A percentile compares a stretch with the other conserved stretches of the same genome.
phyloP scores from a whole-genome alignment of 1,284 basidiomycete species.

The Mycena citricolor region DNA sequence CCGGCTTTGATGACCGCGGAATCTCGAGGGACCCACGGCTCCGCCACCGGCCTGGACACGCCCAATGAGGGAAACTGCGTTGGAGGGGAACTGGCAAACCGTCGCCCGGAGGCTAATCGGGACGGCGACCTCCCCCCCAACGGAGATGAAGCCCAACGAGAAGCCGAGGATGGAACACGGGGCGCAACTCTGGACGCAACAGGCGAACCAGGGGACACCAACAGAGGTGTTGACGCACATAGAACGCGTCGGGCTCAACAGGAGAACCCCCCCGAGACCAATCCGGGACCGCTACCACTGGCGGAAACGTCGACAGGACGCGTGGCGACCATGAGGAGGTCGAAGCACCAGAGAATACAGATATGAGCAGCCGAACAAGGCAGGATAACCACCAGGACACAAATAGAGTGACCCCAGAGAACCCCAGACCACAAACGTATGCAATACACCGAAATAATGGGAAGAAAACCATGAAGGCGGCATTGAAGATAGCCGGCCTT shows the following conservation, averaged over 20 bases:
- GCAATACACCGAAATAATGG: too few relatives aligned
- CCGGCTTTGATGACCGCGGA: not conserved
- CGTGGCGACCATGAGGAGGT: too few relatives aligned
- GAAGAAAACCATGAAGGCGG: constrained; percentile 12
- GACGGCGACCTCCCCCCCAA: not conserved
- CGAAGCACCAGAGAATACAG: too few relatives aligned
- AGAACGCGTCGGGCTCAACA: not conserved
- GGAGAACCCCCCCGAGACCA: constrained; percentile 1
- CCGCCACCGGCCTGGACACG: not conserved
- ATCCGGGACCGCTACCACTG: not conserved
- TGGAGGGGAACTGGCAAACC: constrained; percentile 8
- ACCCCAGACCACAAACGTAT: too few relatives aligned
- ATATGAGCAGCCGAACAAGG: too few relatives aligned
- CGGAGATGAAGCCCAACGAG: not conserved
- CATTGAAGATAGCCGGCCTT: constrained; percentile 7
- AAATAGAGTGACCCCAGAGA: too few relatives aligned
- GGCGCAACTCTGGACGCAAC: not conserved
- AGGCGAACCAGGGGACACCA: not conserved
- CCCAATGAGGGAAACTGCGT: not conserved
- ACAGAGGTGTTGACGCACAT: not conserved
- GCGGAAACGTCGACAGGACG: too few relatives aligned
- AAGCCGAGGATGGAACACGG: not conserved
- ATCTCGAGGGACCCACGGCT: not conserved
- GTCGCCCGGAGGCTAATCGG: constrained; percentile 3
- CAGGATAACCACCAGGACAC: too few relatives aligned